Evolutionary conservation across 306 rosid genomes (phyloP), one percentile per base, ranked within the genome.

Genomic region (Sicyos baderoa): DNA sequence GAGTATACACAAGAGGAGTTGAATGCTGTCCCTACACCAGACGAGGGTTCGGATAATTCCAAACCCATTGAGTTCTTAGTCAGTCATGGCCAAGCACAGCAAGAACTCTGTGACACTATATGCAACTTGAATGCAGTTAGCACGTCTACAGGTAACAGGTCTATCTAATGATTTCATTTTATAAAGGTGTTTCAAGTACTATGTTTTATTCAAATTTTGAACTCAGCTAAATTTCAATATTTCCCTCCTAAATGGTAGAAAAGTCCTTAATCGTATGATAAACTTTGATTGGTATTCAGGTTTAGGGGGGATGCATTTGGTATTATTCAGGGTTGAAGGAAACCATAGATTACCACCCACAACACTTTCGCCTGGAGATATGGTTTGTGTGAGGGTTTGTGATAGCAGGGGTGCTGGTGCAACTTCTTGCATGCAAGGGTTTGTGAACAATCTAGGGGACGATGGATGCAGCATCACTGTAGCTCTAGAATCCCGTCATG

Each of bases 1-100:
- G 96, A 89, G 84, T 89, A 72, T 73, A 89, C 96, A 4, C 96
- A 89, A 75, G 96, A 89, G 80, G 96, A 89, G 76, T 67, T 89
- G 70, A 86, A 89, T 80, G 96, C 96, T 4, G 93, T 89, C 80
- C 93, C 96, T 55, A 79, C 44, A 66, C 96, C 90, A 1, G 81
- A 82, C 54, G 82, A 82, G 60, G 16, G 77, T 75, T 79, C 86
- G 13, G 88, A 88, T 23, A 51, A 87, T 3, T 78, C 83, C 2
- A 85, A 82, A 79, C 93, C 96, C 0, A 85, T 86, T 35, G 96
- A 86, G 76, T 89, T 86, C 81, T 74, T 89, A 82, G 96, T 89
- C 73, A 85, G 86, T 67, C 96, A 85, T 77, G 84, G 96, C 75
- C 90, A 85, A 74, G 85, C 90, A 53, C 89, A 85, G 51, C 93